Conservation (phyloP, 2,329 filamentous ascomycete genomes). For the Penicillium sp. region DNA sequence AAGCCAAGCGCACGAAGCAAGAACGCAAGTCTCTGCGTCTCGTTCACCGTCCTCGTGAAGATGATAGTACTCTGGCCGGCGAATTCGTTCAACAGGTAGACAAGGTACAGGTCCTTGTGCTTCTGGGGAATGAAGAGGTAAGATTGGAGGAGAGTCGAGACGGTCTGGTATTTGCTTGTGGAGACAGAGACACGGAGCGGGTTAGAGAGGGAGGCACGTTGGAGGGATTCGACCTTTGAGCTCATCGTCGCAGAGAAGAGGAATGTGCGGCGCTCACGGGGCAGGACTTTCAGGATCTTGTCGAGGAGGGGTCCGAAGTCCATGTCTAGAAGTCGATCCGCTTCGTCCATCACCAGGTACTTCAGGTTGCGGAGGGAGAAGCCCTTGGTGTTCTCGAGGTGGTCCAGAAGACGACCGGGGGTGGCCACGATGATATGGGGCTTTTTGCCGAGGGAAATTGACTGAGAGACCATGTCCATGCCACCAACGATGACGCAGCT, state of each 20-base stretch:
- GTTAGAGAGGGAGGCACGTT: conserved; percentile 77
- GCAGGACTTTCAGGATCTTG: conserved; percentile 83
- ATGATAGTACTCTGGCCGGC: conserved; percentile 78
- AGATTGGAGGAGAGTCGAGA: conserved; percentile 77
- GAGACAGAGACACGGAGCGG: conserved; percentile 76
- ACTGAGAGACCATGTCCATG: conserved; percentile 87
- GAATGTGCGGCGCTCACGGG: conserved; percentile 66
- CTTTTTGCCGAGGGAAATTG: conserved; percentile 87
- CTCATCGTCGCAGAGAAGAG: conserved; percentile 93
- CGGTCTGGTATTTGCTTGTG: conserved; percentile 78
- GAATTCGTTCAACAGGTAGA: conserved; percentile 77
- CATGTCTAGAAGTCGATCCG: conserved; percentile 65
- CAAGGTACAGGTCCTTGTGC: conserved; percentile 81
- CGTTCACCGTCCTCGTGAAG: conserved; percentile 85
- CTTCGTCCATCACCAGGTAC: conserved; percentile 69
- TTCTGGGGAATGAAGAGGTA: conserved; percentile 79
- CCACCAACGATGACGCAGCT: conserved; percentile 92
- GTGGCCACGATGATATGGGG: conserved; percentile 91
- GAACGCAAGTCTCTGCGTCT: conserved; percentile 76
- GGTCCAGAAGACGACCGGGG: conserved; percentile 78
- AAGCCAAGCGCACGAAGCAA: conserved; percentile 77
- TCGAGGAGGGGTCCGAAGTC: conserved; percentile 89
- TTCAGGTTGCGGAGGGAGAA: conserved; percentile 75
- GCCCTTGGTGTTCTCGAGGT: conserved; percentile 92
- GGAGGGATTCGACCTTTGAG: conserved; percentile 83